Evolutionary conservation across 1,139 yeast genomes (phyloP).

Genomic region (Wickerhamomyces sp.): DNA sequence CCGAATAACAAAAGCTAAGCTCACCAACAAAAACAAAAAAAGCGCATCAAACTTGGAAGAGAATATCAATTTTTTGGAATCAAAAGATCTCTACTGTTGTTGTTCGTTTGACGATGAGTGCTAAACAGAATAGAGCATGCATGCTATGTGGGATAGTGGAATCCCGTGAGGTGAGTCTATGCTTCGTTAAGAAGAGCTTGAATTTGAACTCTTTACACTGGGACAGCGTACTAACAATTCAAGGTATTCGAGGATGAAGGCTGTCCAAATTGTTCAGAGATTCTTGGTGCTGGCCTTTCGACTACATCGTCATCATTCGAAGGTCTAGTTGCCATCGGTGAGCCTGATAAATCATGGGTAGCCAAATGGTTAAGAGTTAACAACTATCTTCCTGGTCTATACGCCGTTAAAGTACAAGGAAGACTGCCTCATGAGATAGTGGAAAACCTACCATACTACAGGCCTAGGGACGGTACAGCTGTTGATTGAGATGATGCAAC

Average conservation of each 20-base stretch:
- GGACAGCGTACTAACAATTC: slow-evolving; percentile 13
- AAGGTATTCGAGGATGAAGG: slow-evolving; percentile 71
- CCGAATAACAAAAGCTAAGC: not conserved
- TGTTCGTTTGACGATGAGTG: not conserved
- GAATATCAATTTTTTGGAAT: not conserved
- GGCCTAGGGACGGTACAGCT: slow-evolving; percentile 96
- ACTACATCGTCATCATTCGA: slow-evolving; percentile 95
- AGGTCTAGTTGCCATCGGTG: slow-evolving; percentile 89
- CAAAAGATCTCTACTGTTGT: no score
- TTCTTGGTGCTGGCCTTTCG: slow-evolving; percentile 77
- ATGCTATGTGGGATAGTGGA: slow-evolving; percentile 95
- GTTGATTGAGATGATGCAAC: slow-evolving; percentile 48
- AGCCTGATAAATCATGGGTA: slow-evolving; percentile 88
- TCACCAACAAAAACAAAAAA: not conserved
- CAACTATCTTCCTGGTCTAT: slow-evolving; percentile 82
- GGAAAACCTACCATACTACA: slow-evolving; percentile 68
- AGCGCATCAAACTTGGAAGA: not conserved
- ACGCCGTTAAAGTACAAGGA: slow-evolving; percentile 93
- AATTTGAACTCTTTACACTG: not conserved
- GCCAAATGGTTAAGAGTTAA: slow-evolving; percentile 95
- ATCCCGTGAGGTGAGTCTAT: slow-evolving; percentile 45
- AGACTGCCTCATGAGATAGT: slow-evolving; percentile 84
- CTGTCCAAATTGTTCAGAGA: slow-evolving; percentile 96
- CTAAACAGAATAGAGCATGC: slow-evolving; percentile 75
- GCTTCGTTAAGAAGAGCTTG: no score